Evolutionary conservation across 1,284 basidiomycete genomes (phyloP).

Genomic region (Cryptococcus hybrid): DNA sequence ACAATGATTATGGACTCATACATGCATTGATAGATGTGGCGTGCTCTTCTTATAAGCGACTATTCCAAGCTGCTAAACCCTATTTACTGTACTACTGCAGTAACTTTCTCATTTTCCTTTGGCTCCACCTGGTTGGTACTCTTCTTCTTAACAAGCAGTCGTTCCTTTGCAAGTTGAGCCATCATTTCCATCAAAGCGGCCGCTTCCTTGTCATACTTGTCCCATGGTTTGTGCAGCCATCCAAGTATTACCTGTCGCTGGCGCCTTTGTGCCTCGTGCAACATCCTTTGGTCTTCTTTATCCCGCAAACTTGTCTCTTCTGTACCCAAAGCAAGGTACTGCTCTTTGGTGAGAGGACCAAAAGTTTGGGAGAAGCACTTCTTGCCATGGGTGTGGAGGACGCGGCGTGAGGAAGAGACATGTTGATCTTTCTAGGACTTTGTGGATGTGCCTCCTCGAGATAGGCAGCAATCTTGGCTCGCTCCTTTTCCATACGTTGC

Average conservation of each 20-base stretch:
- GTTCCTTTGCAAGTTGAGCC: conserved; percentile 13
- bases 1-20: no score
- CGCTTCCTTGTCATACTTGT: conserved; percentile 25
- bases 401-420: background rate
- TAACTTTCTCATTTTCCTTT: conserved; percentile 3
- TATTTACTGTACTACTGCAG: background rate
- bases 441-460: conserved; percentile 5
- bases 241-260: conserved; percentile 31
- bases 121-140: conserved; percentile 5
- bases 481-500: conserved; percentile 29
- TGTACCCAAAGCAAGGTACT: conserved; percentile 17
- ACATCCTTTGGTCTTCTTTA: conserved; percentile 7
- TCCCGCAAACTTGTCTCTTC: conserved; percentile 5
- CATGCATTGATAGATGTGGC: no score
- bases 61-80: background rate
- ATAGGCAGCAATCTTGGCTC: conserved; percentile 23
- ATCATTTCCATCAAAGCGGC: conserved; percentile 22
- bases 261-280: conserved; percentile 25
- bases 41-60: no score
- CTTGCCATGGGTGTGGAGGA: background rate
- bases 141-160: conserved; percentile 13
- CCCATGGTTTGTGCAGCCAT: conserved; percentile 34
- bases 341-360: conserved; percentile 30
- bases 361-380: background rate
- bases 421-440: conserved; percentile 3